A percentile compares a stretch with the other conserved stretches of the same genome.
phyloP scores from a whole-genome alignment of 2,329 filamentous ascomycete species.

The Botrytis porri region DNA sequence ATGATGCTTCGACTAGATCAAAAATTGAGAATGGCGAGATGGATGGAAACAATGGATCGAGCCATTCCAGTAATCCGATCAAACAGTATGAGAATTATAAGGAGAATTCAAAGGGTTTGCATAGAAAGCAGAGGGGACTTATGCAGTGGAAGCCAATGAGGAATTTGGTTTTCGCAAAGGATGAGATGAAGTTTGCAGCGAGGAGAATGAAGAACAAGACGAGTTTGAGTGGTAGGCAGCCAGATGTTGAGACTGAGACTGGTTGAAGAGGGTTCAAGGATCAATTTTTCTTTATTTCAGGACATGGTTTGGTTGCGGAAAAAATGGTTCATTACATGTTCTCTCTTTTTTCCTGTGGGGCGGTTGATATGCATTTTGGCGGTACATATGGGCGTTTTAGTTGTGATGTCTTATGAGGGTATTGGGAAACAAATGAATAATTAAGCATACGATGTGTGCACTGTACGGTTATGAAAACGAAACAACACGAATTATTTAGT shows the following conservation, averaged over 20 bases:
- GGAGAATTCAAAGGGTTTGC: conserved; percentile 68
- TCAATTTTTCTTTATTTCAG: not conserved
- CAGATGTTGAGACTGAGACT: conserved; percentile 39
- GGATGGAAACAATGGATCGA: conserved; percentile 18
- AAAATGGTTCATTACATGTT: not conserved
- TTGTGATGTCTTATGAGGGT: not conserved
- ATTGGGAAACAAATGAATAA: not conserved
- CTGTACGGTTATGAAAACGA: not conserved
- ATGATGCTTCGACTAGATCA: conserved; percentile 46
- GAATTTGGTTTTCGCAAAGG: conserved; percentile 81
- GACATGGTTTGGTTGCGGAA: not conserved
- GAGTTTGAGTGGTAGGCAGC: conserved; percentile 75
- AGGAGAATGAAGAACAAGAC: conserved; percentile 74
- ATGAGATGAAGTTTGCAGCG: conserved; percentile 78
- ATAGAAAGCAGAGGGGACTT: conserved; percentile 80
- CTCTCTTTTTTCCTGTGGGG: not conserved
- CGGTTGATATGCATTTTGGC: not conserved
- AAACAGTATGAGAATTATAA: conserved; percentile 62
- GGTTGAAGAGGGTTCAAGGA: not conserved
- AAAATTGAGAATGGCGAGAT: conserved; percentile 5
- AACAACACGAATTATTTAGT: not conserved
- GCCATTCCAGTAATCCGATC: conserved; percentile 49
- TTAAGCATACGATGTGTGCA: not conserved
- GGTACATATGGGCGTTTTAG: not conserved
- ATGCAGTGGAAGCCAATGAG: conserved; percentile 95